Base-by-base conservation (phyloP, 805 yeast species). In the Kluyveromyces siamensis region DNA sequence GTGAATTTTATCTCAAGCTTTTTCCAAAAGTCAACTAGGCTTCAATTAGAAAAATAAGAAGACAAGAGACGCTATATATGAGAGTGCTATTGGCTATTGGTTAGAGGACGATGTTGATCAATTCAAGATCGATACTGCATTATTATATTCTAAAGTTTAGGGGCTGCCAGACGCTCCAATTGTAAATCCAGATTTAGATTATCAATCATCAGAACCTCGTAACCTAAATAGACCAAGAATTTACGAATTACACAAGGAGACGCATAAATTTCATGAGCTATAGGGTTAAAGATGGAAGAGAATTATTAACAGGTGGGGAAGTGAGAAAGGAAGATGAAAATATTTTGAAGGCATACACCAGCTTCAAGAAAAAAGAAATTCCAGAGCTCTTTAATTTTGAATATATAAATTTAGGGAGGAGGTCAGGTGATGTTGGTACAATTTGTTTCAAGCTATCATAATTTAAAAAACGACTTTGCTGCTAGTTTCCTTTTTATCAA, bases 281-380 rank as follows among this genome's bases (percentile, higher is more conserved):
- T 10, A 61, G 70, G 44, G 73, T 69, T 37, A 68, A 74, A 16
- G 64, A 72, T 37, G 68, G 73, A 48, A 75, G 75, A 55, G 79
- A 76, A 55, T 73, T 66, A 25, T 69, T 78, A 75, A 75, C 81
- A 8, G 81, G 78, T 25, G 83, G 83, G 37, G 83, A 78, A 56
- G 75, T 74, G 40, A 76, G 78, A 10, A 61, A 61, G 47, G 67
- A 72, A 39, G 51, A 70, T 6, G 66, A 69, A 43, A 74, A 69
- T 43, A 71, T 71, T 30, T 62, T 72, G 2, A 58, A 73, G 55
- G 67, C 69, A 50, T 75, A 72, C 57, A 76, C 71, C 39, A 55
- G 62, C 50, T 65, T 66, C n/a, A 53, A 54, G 44, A 55, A 59
- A 49, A 58, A 66, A 50, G 75, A 72, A 54, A 61, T 72, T 65